phyloP scores from a whole-genome alignment of 2,329 filamentous ascomycete species.

The Pseudocercospora fijiensis region DNA sequence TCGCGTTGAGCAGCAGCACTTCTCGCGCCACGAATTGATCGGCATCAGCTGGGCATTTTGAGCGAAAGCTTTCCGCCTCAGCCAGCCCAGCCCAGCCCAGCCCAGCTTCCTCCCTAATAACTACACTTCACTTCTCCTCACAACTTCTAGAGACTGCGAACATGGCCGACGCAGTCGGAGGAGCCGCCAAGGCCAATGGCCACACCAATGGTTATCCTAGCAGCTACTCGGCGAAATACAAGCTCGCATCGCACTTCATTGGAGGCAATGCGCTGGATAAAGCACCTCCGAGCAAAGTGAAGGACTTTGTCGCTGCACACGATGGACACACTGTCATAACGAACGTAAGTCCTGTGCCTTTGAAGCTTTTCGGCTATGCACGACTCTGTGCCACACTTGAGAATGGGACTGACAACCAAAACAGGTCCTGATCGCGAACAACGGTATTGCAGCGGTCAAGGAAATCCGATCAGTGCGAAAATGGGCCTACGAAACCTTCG shows the following conservation, averaged over 20 bases:
- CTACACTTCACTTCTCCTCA: conserved; percentile 9
- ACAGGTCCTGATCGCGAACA: conserved; percentile 97
- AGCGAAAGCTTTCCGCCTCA: neutral
- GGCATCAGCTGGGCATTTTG: neutral
- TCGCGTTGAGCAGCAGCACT: neutral
- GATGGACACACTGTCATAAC: conserved; percentile 98
- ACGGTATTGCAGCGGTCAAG: conserved; percentile 98
- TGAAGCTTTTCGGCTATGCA: conserved; percentile 4
- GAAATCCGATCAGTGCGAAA: conserved; percentile 98
- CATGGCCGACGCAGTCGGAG: conserved; percentile 45
- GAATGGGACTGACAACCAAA: conserved; percentile 23
- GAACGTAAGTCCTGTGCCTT: conserved; percentile 65
- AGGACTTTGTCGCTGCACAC: conserved; percentile 88
- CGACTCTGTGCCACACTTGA: neutral
- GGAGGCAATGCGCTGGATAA: conserved; percentile 85
- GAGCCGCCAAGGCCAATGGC: conserved; percentile 38
- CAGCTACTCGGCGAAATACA: conserved; percentile 76
- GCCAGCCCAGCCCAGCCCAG: no score
- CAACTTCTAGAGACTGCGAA: conserved; percentile 28
- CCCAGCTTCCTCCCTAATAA: conserved; percentile 3
- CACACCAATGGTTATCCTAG: conserved; percentile 55
- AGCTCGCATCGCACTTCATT: conserved; percentile 90
- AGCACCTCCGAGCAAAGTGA: conserved; percentile 80
- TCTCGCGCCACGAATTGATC: neutral
- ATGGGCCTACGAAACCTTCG: conserved; percentile 99